phyloP scores from a whole-genome alignment of 208 protist species.

The Trichomonas tenax region DNA sequence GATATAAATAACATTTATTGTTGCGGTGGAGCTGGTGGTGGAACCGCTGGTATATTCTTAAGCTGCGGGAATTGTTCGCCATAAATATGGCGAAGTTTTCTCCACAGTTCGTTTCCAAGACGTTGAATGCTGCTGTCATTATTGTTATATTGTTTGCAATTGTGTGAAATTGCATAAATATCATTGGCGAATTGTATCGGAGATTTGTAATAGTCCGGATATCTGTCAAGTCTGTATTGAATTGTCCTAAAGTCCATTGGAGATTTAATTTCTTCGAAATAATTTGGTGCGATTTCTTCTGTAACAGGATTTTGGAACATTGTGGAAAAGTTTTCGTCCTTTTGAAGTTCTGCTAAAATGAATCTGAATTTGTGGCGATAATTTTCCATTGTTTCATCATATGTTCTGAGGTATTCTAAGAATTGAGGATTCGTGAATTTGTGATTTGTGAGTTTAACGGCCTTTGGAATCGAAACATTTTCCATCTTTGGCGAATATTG shows the following conservation, averaged over 20 bases:
- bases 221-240: not conserved
- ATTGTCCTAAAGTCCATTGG: not conserved
- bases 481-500: not conserved
- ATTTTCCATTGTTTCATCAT: not conserved
- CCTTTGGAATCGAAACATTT: not conserved
- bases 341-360: not conserved
- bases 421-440: not conserved
- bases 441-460: not conserved
- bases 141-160: not conserved
- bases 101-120: not conserved
- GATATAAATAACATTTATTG: too few species aligned
- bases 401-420: not conserved
- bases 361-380: not conserved
- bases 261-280: not conserved
- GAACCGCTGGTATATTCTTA: too few species aligned
- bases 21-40: too few species aligned
- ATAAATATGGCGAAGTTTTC: not conserved
- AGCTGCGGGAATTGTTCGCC: not conserved
- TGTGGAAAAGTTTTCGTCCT: not conserved
- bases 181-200: not conserved
- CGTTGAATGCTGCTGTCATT: not conserved
- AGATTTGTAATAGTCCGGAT: not conserved
- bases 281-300: constrained; percentile 7
- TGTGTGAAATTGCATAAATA: not conserved
- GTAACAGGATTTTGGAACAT: not conserved